Evolutionary conservation across 805 yeast species (phyloP), one percentile per base, ranked within the genome.

Genomic region (Yarrowia phangngaensis): DNA sequence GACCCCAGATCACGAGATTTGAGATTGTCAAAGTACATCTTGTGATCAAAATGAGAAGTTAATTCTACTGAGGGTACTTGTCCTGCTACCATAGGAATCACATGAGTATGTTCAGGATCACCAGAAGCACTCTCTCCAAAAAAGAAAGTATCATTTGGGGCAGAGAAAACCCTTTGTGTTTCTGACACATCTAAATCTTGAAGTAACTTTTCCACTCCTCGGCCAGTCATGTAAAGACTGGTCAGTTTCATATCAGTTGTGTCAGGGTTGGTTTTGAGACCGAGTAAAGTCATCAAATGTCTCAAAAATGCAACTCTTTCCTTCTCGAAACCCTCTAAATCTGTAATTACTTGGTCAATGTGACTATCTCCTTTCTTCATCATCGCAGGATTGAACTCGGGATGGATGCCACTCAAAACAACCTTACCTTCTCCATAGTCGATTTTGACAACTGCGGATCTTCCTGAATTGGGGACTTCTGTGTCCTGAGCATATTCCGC

Each of bases 331-430:
- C 63, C 62, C 15, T 61, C 60, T 20, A 88, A 63, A 0, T 58
- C 61, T 3, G 67, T 58, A 2, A 76, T 63, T 2, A 79, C 66
- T 13, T 67, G 61, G 34, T 53, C 64, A 36, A 51, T 52, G 0
- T 62, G 59, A 8, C 60, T 55, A 2, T 53, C 51, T 2, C 66
- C 55, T 20, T 67, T 67, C 14, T 64, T 65, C 53, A 74, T 65
- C 54, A 80, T 57, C 12, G 74, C 67, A 12, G 64, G 61, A 0
- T 87, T 82, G 60, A 80, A 88, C 64, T 92, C 99, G 0, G 96
- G 95, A 64, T 92, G 98, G 0, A 86, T 75, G 0, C 97, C 97
- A 11, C 83, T 72, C 9, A 92, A 70, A 8, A 92, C 64, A 0
- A 81, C 95, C 27, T 67, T 68, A 3, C 98, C 98, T 12, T 74